These are phyloP conservation scores for Dalbergia cochinchinensis DNA, from an alignment of 306 rosid genomes.

Conservation along the genomic window DNA sequence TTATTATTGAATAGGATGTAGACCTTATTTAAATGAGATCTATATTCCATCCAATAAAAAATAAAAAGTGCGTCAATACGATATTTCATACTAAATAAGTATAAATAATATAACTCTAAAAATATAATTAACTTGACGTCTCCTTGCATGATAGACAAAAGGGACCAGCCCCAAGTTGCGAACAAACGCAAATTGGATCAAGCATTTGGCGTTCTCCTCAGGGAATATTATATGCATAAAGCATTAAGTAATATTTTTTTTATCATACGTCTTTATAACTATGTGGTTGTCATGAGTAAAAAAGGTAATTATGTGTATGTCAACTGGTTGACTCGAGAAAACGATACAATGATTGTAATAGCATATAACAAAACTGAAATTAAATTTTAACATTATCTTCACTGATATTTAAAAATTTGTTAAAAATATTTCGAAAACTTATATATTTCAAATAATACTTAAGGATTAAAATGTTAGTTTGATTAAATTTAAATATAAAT, in stretches of 20 bases:
- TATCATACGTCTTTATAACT: neutral
- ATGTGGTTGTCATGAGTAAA: neutral
- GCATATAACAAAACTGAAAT: neutral
- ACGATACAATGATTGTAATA: neutral
- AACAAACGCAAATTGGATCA: neutral
- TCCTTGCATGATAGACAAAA: conserved; percentile 37
- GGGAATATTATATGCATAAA: neutral
- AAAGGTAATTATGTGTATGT: neutral
- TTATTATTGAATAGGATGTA: no score
- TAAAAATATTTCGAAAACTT: no score
- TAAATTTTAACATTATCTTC: neutral
- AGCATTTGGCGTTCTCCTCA: neutral
- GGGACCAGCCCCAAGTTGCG: conserved; percentile 36
- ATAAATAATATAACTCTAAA: neutral
- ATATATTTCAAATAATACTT: no score
- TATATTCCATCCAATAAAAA: no score
- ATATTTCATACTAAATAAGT: fast-evolving
- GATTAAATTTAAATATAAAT: no score
- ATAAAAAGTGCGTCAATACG: no score
- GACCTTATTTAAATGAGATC: no score
- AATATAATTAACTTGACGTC: conserved; percentile 35
- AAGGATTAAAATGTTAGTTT: no score
- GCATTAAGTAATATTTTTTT: neutral
- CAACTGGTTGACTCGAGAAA: neutral
- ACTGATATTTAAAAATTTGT: neutral